A percentile compares a stretch with the other conserved stretches of the same genome.
Conservation (phyloP, 23 red algal species). For the Gracilaria gracilis region DNA sequence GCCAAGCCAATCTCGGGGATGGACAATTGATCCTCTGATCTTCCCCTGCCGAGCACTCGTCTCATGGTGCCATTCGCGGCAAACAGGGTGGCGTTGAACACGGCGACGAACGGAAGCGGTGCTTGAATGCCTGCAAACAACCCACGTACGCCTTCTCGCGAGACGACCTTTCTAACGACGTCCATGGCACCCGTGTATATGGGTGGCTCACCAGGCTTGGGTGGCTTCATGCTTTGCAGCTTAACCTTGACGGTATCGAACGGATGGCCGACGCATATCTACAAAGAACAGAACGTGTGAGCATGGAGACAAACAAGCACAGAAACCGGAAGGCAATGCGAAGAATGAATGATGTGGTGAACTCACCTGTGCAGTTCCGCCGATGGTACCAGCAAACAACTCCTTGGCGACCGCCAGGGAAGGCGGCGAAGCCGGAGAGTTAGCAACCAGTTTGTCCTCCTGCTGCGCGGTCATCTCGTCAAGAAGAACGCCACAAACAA, state of each 20-base stretch:
- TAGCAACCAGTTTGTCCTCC: neutral
- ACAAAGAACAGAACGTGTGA: neutral
- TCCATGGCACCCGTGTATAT: conserved; percentile 66
- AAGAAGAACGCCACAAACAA: neutral
- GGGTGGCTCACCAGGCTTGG: conserved; percentile 45
- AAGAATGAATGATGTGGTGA: neutral
- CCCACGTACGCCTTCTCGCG: conserved; percentile 63
- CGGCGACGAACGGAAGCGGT: conserved; percentile 84
- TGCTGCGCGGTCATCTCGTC: neutral
- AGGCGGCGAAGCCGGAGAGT: conserved; percentile 13
- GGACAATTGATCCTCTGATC: conserved; percentile 58
- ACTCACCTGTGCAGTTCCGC: conserved; percentile 61
- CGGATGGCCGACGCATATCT: conserved; percentile 80
- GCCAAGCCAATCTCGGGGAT: conserved; percentile 61
- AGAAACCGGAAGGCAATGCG: neutral
- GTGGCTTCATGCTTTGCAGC: conserved; percentile 74
- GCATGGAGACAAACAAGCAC: neutral
- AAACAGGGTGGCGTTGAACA: conserved; percentile 90
- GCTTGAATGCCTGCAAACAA: conserved; percentile 83
- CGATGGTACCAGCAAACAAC: conserved; percentile 56
- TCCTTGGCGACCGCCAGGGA: conserved; percentile 35
- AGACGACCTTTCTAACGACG: conserved; percentile 67
- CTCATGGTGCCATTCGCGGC: conserved; percentile 80
- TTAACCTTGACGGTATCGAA: conserved; percentile 95
- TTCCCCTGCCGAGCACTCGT: conserved; percentile 61